These are phyloP conservation scores for Aspergillus olivimuriae DNA, from an alignment of 495 filamentous ascomycete species.

Conservation along the genomic window DNA sequence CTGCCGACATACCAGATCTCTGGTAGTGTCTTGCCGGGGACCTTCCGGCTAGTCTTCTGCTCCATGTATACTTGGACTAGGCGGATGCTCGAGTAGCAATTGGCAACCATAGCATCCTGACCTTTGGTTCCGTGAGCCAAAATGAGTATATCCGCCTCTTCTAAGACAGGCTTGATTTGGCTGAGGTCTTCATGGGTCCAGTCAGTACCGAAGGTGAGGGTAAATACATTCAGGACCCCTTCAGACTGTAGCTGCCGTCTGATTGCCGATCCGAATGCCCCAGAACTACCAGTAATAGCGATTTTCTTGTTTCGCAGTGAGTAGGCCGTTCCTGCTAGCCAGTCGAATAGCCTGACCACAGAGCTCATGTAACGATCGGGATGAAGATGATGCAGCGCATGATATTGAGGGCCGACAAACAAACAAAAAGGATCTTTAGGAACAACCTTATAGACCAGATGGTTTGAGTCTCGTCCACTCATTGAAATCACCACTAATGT, in stretches of 20 bases:
- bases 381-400: slow-evolving; percentile 17
- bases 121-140: slow-evolving; percentile 8
- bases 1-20: slow-evolving; percentile 17
- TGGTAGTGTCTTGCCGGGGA: slow-evolving; percentile 10
- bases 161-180: background rate
- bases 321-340: slow-evolving; percentile 17
- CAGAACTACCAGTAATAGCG: slow-evolving; percentile 10
- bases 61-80: slow-evolving; percentile 7
- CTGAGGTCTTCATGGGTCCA: slow-evolving; percentile 5
- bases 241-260: slow-evolving; percentile 4
- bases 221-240: slow-evolving; percentile 4
- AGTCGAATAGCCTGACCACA: slow-evolving; percentile 17
- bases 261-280: slow-evolving; percentile 12
- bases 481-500: slow-evolving; percentile 7
- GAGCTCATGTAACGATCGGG: slow-evolving; percentile 19
- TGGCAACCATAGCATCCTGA: slow-evolving; percentile 4
- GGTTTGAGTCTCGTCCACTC: slow-evolving; percentile 14
- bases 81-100: slow-evolving; percentile 8
- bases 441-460: slow-evolving; percentile 9
- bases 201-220: slow-evolving; percentile 2
- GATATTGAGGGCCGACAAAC: slow-evolving; percentile 17
- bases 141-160: slow-evolving; percentile 8
- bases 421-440: slow-evolving; percentile 13
- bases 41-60: background rate
- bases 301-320: slow-evolving; percentile 11